phyloP scores from a whole-genome alignment of 306 rosid genomes.

The Glycine latifolia region DNA sequence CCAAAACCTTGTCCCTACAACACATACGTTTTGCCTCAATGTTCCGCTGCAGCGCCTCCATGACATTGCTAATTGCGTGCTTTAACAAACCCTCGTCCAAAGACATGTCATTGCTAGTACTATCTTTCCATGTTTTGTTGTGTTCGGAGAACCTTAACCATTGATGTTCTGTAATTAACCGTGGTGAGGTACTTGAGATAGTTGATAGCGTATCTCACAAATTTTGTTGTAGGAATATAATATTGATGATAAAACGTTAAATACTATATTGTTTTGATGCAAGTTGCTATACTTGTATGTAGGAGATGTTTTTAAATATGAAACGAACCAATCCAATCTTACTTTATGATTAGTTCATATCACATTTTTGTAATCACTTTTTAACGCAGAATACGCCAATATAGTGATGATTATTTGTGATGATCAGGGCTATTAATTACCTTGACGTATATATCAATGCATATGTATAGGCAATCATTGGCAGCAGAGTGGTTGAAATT shows the following conservation, averaged over 20 bases:
- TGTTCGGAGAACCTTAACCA: slow-evolving; percentile 74
- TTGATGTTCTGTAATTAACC: slow-evolving; percentile 56
- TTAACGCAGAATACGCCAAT: too few relatives aligned
- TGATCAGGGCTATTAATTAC: too few relatives aligned
- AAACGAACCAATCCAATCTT: too few relatives aligned
- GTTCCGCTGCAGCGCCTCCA: slow-evolving; percentile 87
- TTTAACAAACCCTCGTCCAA: slow-evolving; percentile 53
- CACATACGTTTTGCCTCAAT: slow-evolving; percentile 66
- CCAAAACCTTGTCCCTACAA: slow-evolving; percentile 64
- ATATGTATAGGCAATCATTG: slow-evolving; percentile 87
- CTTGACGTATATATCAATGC: slow-evolving; percentile 88
- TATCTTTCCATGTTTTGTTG: slow-evolving; percentile 72
- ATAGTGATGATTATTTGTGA: too few relatives aligned
- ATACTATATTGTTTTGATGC: too few relatives aligned
- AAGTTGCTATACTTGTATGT: too few relatives aligned
- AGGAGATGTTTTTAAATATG: too few relatives aligned
- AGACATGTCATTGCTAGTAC: slow-evolving; percentile 32
- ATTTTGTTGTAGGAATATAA: too few relatives aligned
- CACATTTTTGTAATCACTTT: too few relatives aligned
- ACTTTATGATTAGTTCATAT: too few relatives aligned
- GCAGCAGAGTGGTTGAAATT: slow-evolving; percentile 65
- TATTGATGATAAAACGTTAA: too few relatives aligned
- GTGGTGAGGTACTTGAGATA: slow-evolving; percentile 80
- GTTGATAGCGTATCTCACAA: slow-evolving; percentile 79
- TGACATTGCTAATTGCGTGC: slow-evolving; percentile 67